Base-by-base conservation (phyloP, 768 basidiomycete species). In the Tulasnella sp. region DNA sequence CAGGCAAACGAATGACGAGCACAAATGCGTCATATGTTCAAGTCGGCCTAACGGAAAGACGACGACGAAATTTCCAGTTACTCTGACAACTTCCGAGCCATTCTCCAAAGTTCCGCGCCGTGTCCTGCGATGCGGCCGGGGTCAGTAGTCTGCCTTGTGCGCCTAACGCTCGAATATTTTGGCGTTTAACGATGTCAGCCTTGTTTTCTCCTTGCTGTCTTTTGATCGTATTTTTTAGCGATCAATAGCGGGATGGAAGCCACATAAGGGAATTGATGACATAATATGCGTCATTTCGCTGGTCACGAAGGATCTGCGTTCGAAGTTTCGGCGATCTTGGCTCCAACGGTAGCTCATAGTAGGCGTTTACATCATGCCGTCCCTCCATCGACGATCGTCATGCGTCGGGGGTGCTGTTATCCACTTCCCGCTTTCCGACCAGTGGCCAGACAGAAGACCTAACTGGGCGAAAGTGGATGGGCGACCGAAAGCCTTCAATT, bases 271-370 rank as follows among this genome's bases (percentile, higher is more conserved):
- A 69, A 28, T 37, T 69, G 64, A 69, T 69, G 64, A 69, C 64
- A 69, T 69, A 69, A 69, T 69, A 37, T 69, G 34, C 64, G 64
- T 69, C 64, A 69, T 69, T 37, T 34, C 4, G 31, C 64, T 69
- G 54, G n/a, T 54, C 54, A 69, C 31, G 2, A 6, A 37, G 64
- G 64, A 34, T 69, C 64, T 37, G 64, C 64, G 12, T 69, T 34
- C 31, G 31, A 20, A 37, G 31, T 16, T 69, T 69, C n/a, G 64
- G 16, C 12, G 34, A 28, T 16, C 34, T 69, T 37, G 64, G 14
- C 64, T 11, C 64, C 58, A 28, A 58, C n/a, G 58, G 8, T 14
- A 24, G 28, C 64, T 9, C 9, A 14, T 24, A 31, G 4, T 12
- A 24, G 24, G 28, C 64, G 31, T 69, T 2, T 37, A 37, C 64